These are phyloP conservation scores for Kluyveromyces dobzhanskii DNA, from an alignment of 805 yeast genomes.

Conservation along the genomic window DNA sequence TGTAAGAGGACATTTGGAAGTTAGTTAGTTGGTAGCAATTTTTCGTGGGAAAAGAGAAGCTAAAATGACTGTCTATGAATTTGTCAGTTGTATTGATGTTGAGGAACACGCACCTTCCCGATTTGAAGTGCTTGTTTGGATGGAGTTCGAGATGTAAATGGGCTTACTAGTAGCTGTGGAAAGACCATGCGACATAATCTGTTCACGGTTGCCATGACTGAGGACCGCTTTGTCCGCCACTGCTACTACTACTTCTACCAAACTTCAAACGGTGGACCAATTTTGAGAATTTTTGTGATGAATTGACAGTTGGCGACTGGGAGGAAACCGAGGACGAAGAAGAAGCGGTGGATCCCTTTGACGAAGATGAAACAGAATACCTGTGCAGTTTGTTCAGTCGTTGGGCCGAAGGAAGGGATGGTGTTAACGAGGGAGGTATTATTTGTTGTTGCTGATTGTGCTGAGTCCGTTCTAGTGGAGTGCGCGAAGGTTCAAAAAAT, in stretches of 20 bases:
- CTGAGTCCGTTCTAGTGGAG: neutral
- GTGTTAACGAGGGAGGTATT: neutral
- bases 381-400: constrained; percentile 1
- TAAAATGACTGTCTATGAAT: too few species aligned
- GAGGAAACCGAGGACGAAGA: constrained; percentile 5
- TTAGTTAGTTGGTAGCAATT: too few species aligned
- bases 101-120: too few species aligned
- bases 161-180: too few species aligned
- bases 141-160: too few species aligned
- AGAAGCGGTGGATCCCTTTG: constrained; percentile 5
- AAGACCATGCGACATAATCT: too few species aligned
- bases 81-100: too few species aligned
- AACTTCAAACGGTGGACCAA: constrained; percentile 10
- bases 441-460: neutral
- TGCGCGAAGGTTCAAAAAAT: neutral
- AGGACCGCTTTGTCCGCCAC: constrained; percentile 6
- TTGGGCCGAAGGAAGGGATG: neutral
- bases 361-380: constrained; percentile 1
- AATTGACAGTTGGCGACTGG: constrained; percentile 7
- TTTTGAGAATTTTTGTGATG: constrained; percentile 8
- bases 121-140: too few species aligned
- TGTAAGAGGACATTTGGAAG: too few species aligned
- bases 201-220: constrained; percentile 1
- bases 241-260: constrained; percentile 9
- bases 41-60: too few species aligned